These are phyloP conservation scores for Xanthoconium purpureum DNA, from an alignment of 768 basidiomycete genomes.

Conservation along the genomic window DNA sequence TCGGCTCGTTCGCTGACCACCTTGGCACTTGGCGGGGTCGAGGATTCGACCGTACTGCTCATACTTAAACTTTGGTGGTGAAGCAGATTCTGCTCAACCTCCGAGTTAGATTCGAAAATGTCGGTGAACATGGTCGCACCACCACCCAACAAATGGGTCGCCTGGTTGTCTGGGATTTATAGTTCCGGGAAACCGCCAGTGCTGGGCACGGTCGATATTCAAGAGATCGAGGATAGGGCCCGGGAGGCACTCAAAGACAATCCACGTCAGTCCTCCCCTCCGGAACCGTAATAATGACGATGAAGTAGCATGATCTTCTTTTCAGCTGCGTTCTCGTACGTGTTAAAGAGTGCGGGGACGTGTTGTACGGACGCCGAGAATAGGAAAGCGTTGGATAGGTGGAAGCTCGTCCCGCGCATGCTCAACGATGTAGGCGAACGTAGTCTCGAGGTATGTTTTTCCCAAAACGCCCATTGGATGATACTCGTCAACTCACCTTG, in stretches of 20 bases:
- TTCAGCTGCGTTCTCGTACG: slow-evolving; percentile 63
- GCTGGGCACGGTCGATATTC: slow-evolving; percentile 56
- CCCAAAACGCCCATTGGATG: background rate
- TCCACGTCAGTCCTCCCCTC: slow-evolving; percentile 39
- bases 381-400: slow-evolving; percentile 51
- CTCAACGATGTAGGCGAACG: slow-evolving; percentile 50
- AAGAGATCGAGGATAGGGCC: slow-evolving; percentile 65
- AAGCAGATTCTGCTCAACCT: too few species aligned
- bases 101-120: background rate
- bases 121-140: slow-evolving; percentile 21
- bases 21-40: too few species aligned
- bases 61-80: too few species aligned
- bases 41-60: too few species aligned
- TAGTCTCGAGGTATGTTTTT: slow-evolving; percentile 43
- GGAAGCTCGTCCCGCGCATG: slow-evolving; percentile 55
- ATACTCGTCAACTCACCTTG: background rate
- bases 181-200: slow-evolving; percentile 23
- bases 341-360: slow-evolving; percentile 68
- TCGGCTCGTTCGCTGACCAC: too few species aligned
- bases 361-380: slow-evolving; percentile 64
- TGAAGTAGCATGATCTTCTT: background rate
- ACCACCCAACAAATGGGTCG: slow-evolving; percentile 19
- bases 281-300: background rate
- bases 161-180: slow-evolving; percentile 22
- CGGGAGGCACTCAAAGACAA: slow-evolving; percentile 57